Evolutionary conservation across 1,139 yeast species (phyloP), one percentile per base, ranked within the genome.

Genomic region (Sporopachydermia cereana): DNA sequence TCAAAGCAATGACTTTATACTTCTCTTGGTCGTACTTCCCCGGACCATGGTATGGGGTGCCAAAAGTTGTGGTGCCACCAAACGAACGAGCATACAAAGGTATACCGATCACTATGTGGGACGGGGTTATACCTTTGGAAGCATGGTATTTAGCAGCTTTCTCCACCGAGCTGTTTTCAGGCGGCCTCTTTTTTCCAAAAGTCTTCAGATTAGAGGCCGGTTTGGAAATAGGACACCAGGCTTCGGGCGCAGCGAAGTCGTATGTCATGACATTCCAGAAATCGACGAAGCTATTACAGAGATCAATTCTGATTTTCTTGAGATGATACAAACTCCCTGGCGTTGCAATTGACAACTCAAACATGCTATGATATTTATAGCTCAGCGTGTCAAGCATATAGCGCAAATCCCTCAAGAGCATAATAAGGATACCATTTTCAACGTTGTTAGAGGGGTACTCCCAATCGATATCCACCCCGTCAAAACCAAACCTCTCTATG

Each of bases 391-490:
- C 67, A 47, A 84, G 57, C 29, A 59, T 63, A 0, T 34, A 44
- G 41, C 82, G 67, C 16, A 84, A 54, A 12, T 49, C 52, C 24
- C 54, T 54, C 9, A 84, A 60, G 31, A 85, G 53, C 12, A 61
- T 59, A 1, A 75, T 67, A 48, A 79, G 70, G 43, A 60, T 58
- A 1, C 53, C 46, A 1, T 77, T 76, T 49, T 84, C 80, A 1
- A 58, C 53, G 2, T 54, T 53, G 41, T 62, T 68, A 21, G 63
- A 58, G 0, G 96, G 95, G 53, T 81, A 89, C 59, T 91, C 98
- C 96, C 96, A 91, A 62, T 91, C 98, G 30, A 91, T 64, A 59
- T 91, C 98, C 44, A 91, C 67, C 0, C 98, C 97, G 59, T 91
- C 97, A 55, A 91, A 78, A 0, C 84, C 82, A 55, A 77, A 72